Percentiles rank a stretch among this genome's conserved stretches.
Conservation (phyloP, 805 yeast species). For the Cyberlindnera xishuangbannaensis region DNA sequence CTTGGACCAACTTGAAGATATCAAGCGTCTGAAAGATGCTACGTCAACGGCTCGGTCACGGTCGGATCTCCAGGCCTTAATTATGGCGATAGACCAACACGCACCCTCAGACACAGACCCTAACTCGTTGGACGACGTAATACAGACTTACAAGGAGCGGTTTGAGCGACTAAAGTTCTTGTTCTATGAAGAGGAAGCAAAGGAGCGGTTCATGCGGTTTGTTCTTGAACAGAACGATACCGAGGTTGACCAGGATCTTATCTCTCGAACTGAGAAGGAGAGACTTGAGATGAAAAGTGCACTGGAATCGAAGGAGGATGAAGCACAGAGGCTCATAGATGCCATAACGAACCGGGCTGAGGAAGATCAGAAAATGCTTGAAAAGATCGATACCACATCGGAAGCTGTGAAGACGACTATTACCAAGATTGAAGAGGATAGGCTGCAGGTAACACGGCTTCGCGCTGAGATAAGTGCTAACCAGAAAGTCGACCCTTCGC, state of each 20-base stretch:
- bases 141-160: conserved; percentile 27
- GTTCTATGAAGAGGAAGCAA: conserved; percentile 66
- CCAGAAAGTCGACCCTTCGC: no score
- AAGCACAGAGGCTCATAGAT: background rate
- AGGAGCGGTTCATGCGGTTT: conserved; percentile 56
- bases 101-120: conserved; percentile 25
- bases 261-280: conserved; percentile 26
- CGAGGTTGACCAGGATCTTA: conserved; percentile 30
- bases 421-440: background rate
- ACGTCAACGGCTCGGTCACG: conserved; percentile 3
- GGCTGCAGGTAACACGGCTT: no score
- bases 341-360: background rate
- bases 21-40: no score
- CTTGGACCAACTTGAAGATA: no score
- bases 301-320: conserved; percentile 1
- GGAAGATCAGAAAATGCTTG: no score
- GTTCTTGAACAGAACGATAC: conserved; percentile 33
- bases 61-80: conserved; percentile 6
- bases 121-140: conserved; percentile 29
- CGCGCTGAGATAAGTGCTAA: no score
- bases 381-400: no score
- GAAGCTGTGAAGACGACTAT: no score
- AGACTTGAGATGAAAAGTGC: conserved; percentile 13
- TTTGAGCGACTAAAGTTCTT: conserved; percentile 55
- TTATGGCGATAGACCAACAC: conserved; percentile 5